Evolutionary conservation across 202 grass and related monocot genomes (phyloP), one percentile per base, ranked within the genome.

Genomic region (Saccharum hybrid): DNA sequence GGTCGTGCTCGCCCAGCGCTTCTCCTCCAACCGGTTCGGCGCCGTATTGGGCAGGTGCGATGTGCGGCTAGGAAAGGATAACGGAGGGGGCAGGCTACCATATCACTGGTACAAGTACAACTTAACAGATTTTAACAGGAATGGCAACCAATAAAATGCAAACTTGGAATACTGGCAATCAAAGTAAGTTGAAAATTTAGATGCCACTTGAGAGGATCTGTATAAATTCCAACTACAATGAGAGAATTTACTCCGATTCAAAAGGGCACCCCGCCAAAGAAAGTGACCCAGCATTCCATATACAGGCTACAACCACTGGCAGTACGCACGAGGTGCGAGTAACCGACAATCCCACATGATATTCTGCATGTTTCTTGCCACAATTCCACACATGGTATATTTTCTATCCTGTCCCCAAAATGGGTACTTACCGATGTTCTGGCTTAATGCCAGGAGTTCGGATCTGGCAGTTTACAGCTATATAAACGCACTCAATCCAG

Each of bases 401-500:
- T 21, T 66, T 76, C 64, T 46, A 43, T 48, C 30, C 13, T 45
- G 51, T 66, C 76, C 6, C 52, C 63, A 71, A 75, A 72, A 80
- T 56, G 70, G 72, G 31, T 57, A 45, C 46, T 63, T 48, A 81
- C 14, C 16, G 21, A 45, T 49, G 57, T 42, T 48, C 10, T 37
- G 15, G 3, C 51, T 36, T 21, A 65, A 45, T 71, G 51, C 63
- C 52, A 83, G 2, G 19, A 80, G 16, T 51, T 23, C 43, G 10
- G 51, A 84, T 48, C 15, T 57, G 52, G 56, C 15, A 7, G 22
- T 51, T 64, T 26, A 70, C 52, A 60, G 21, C 26, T 40, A 66
- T 41, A 19, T 51, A 60, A 72, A 72, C 36, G 2, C 41, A 10
- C 54, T 94, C 86, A 99, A 73, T 96, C 91, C 86, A 99, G 64